phyloP scores from a whole-genome alignment of 2,329 filamentous ascomycete genomes.

The Phaeosphaeria sp. region DNA sequence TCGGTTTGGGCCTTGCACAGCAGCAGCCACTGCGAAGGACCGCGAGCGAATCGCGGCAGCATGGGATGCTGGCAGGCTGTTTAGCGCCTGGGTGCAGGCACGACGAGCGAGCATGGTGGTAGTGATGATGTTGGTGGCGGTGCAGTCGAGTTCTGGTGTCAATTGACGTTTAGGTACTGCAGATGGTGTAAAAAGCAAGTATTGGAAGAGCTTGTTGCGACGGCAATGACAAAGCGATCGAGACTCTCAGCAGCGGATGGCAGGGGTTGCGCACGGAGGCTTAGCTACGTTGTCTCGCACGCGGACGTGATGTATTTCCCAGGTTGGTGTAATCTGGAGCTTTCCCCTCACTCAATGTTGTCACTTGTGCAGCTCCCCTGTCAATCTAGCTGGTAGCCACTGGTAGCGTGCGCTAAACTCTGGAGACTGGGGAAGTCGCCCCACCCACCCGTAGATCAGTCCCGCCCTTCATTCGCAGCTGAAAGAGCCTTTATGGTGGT shows the following conservation, averaged over 20 bases:
- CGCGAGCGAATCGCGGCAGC: constrained; percentile 26
- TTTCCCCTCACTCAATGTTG: not conserved
- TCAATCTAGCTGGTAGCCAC: constrained; percentile 15
- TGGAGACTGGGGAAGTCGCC: constrained; percentile 16
- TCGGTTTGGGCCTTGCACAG: constrained; percentile 31
- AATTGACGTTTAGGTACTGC: constrained; percentile 1
- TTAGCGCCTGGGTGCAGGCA: constrained; percentile 34
- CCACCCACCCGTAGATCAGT: constrained; percentile 7
- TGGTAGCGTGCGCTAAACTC: not conserved
- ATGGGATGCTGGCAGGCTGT: constrained; percentile 23
- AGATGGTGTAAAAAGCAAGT: not conserved
- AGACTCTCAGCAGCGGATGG: not conserved
- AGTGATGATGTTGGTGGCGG: constrained; percentile 4
- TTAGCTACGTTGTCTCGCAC: constrained; percentile 5
- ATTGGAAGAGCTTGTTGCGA: not conserved
- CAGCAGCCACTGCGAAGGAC: constrained; percentile 35
- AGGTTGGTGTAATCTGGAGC: constrained; percentile 8
- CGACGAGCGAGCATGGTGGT: constrained; percentile 43
- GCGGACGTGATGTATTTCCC: constrained; percentile 2
- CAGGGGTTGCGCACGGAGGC: not conserved
- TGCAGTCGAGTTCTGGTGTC: constrained; percentile 1
- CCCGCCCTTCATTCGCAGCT: not conserved
- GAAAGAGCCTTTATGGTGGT: not conserved
- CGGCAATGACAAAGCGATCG: not conserved
- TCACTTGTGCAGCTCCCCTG: constrained; percentile 16